Evolutionary conservation across 345 rosid species (phyloP), one percentile per base, ranked within the genome.

Genomic region (Anacardium occidentale): DNA sequence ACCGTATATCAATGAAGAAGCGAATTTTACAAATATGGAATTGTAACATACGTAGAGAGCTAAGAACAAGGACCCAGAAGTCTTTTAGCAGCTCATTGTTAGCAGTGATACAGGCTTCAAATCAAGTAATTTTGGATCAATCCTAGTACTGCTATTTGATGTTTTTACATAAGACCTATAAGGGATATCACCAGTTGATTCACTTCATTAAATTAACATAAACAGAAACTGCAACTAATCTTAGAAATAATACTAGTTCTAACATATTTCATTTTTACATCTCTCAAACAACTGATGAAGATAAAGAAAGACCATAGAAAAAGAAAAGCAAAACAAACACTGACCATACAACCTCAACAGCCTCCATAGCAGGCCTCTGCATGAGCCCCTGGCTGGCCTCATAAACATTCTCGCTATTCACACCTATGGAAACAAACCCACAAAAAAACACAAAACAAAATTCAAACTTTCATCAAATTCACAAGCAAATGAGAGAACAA

Each of bases 341-440:
- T 75, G 32, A 93, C 98, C 97, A 85, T 90, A 54, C 89, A 80
- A 88, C 88, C 78, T 87, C 83, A 42, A 82, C 75, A 37, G 97
- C 98, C 81, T 93, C 98, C 15, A 85, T 73, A 24, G 97, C 91
- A 53, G 88, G 90, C 77, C 84, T 88, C 82, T 93, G 97, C 96
- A 90, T 81, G 10, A 93, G 80, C 5, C 70, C 83, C 75, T 88
- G 91, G 53, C 85, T 79, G 62, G 58, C 76, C 79, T 93, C 94
- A 65, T 87, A 85, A 72, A 91, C 88, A 40, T 88, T 15, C 66
- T 82, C 79, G 70, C 91, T 90, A 67, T 81, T 74, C 50, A 87
- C 87, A 73, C 81, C 94, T 89, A 29, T 56, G 69, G 18, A 64
- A 76, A 56, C 56, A 62, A 55, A 53, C 24, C 64, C 24, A 57